A percentile compares a stretch with the other conserved stretches of the same genome.
Conservation (phyloP, 345 rosid genomes). For the Eucalyptus pauciflora region DNA sequence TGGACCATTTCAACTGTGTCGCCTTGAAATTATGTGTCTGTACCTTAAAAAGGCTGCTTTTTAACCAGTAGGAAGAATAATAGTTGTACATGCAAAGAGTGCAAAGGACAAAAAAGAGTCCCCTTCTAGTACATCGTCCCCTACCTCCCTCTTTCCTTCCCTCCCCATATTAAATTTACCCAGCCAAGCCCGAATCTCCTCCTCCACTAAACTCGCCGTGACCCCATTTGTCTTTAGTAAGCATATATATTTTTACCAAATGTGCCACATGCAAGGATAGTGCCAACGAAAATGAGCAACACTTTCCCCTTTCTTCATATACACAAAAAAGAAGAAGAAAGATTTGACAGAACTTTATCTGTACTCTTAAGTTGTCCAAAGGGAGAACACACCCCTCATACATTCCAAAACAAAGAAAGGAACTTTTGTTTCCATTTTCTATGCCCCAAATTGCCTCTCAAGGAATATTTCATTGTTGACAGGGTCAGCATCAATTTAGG, state of each 20-base stretch:
- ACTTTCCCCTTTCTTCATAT: neutral
- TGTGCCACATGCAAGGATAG: neutral
- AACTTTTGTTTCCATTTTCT: neutral
- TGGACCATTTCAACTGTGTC: neutral
- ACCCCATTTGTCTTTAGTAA: neutral
- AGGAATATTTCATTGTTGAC: neutral
- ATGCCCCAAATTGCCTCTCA: neutral
- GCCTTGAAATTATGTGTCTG: neutral
- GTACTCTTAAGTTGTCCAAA: neutral
- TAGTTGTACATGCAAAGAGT: neutral
- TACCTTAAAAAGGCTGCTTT: neutral
- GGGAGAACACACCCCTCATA: neutral
- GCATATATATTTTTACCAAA: neutral
- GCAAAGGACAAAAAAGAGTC: neutral
- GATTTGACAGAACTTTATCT: neutral
- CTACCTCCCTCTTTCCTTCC: neutral
- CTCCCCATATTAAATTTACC: neutral
- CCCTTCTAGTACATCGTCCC: neutral
- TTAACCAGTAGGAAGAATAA: neutral
- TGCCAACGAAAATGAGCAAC: neutral
- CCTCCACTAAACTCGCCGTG: neutral
- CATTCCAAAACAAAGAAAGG: neutral
- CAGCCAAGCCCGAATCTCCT: neutral
- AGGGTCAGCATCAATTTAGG: neutral
- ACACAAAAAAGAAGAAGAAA: neutral